phyloP scores from a whole-genome alignment of 2,329 filamentous ascomycete genomes.

The Diaporthe velutina region DNA sequence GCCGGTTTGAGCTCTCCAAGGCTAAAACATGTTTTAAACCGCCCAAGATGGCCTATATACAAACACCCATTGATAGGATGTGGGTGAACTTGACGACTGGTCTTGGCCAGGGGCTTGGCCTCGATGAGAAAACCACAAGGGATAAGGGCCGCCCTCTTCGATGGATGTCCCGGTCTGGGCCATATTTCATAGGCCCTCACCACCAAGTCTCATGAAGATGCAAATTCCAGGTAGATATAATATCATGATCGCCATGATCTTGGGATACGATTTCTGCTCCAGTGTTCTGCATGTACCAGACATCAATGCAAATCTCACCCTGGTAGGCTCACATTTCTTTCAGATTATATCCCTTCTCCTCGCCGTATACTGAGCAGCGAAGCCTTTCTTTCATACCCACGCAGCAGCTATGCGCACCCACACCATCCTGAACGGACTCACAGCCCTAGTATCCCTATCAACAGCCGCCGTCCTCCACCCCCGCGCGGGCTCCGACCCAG shows the following conservation, averaged over 20 bases:
- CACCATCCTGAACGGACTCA: not conserved
- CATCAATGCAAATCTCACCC: not conserved
- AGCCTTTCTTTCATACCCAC: not conserved
- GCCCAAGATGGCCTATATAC: not conserved
- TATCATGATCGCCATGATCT: not conserved
- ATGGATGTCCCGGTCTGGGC: not conserved
- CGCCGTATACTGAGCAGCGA: fast-evolving
- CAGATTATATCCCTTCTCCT: not conserved
- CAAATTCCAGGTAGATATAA: not conserved
- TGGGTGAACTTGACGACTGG: not conserved
- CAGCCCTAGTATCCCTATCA: not conserved
- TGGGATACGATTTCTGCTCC: not conserved
- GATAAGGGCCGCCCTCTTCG: not conserved
- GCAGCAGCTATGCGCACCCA: not conserved
- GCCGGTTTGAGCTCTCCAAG: not conserved
- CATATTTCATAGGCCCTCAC: too few relatives aligned
- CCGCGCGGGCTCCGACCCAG: conserved; percentile 29
- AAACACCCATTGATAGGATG: not conserved
- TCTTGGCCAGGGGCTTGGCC: not conserved
- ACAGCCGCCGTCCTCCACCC: conserved; percentile 10
- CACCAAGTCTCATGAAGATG: not conserved
- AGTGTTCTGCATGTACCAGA: not conserved
- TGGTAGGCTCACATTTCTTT: not conserved
- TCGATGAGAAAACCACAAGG: not conserved
- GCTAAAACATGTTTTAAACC: too few relatives aligned